A percentile compares a stretch with the other conserved stretches of the same genome.
Conservation (phyloP, 371 early-diverging fungal genomes). For the Syncephalis plumigaleata region DNA sequence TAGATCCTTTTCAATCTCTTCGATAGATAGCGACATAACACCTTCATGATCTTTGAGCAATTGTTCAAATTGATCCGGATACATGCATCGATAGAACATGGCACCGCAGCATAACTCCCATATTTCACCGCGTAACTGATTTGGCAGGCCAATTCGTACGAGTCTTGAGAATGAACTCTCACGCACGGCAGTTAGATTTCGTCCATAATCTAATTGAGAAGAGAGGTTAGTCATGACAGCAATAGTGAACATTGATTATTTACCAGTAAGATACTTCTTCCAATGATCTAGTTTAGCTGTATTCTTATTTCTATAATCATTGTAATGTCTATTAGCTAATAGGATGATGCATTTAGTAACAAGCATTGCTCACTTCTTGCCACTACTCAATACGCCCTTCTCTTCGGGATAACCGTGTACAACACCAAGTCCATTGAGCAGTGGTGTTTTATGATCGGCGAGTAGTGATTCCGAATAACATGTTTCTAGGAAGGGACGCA, state of each 20-base stretch:
- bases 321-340: background rate
- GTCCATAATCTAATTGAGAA: slow-evolving; percentile 49
- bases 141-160: slow-evolving; percentile 84
- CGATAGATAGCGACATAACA: slow-evolving; percentile 49
- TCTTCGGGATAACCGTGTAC: slow-evolving; percentile 77
- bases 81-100: slow-evolving; percentile 68
- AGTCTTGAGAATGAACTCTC: slow-evolving; percentile 74
- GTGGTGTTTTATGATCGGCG: slow-evolving; percentile 23
- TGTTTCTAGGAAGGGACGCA: slow-evolving; percentile 66
- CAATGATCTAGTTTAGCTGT: slow-evolving; percentile 1
- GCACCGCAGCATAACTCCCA: slow-evolving; percentile 93
- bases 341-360: background rate
- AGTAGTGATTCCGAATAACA: slow-evolving; percentile 59
- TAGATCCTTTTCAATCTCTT: slow-evolving; percentile 96
- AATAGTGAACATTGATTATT: background rate
- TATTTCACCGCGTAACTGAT: slow-evolving; percentile 80
- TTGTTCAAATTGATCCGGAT: slow-evolving; percentile 62
- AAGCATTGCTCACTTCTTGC: background rate
- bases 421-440: slow-evolving; percentile 55
- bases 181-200: slow-evolving; percentile 74
- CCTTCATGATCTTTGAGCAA: slow-evolving; percentile 49
- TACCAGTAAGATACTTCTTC: background rate
- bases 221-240: slow-evolving; percentile 11
- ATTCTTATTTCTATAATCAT: background rate
- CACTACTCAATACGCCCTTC: slow-evolving; percentile 21